These are phyloP conservation scores for Elsinoe batatas DNA, from an alignment of 2,329 filamentous ascomycete genomes.

Conservation along the genomic window DNA sequence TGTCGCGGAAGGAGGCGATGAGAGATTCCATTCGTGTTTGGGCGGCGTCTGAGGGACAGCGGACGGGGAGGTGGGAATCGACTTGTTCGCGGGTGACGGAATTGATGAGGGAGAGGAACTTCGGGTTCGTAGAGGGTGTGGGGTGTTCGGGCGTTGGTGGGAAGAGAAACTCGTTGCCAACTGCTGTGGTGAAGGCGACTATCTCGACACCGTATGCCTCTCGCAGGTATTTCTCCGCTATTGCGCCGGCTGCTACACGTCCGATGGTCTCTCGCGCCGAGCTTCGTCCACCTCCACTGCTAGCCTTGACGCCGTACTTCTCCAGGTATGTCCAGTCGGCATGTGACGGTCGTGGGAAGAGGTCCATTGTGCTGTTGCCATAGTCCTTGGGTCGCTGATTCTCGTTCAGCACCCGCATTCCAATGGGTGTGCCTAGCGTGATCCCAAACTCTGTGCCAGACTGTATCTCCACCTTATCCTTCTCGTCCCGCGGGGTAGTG, in stretches of 20 bases:
- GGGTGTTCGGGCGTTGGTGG: constrained; percentile 60
- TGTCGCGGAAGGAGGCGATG: constrained; percentile 69
- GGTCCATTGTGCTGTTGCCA: constrained; percentile 77
- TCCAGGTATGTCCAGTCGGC: constrained; percentile 96
- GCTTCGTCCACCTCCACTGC: constrained; percentile 77
- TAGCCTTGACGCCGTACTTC: constrained; percentile 93
- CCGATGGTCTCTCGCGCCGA: constrained; percentile 93
- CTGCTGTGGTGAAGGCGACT: constrained; percentile 77
- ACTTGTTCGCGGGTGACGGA: constrained; percentile 65
- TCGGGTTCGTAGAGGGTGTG: constrained; percentile 62
- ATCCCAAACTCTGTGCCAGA: constrained; percentile 85
- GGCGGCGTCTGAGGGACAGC: constrained; percentile 64
- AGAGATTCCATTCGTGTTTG: constrained; percentile 64
- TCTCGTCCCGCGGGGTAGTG: constrained; percentile 86
- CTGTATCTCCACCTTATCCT: constrained; percentile 83
- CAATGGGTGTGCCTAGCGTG: constrained; percentile 85
- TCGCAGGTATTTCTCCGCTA: constrained; percentile 84
- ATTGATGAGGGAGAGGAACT: constrained; percentile 64
- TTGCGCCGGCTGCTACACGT: constrained; percentile 80
- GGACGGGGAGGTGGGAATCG: constrained; percentile 73
- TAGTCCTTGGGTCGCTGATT: constrained; percentile 92
- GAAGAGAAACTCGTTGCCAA: constrained; percentile 71
- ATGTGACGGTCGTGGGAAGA: constrained; percentile 82
- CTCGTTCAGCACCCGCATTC: constrained; percentile 78
- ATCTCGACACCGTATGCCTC: constrained; percentile 81